Base-by-base conservation (phyloP, 345 rosid species). In the Eucalyptus globulus region DNA sequence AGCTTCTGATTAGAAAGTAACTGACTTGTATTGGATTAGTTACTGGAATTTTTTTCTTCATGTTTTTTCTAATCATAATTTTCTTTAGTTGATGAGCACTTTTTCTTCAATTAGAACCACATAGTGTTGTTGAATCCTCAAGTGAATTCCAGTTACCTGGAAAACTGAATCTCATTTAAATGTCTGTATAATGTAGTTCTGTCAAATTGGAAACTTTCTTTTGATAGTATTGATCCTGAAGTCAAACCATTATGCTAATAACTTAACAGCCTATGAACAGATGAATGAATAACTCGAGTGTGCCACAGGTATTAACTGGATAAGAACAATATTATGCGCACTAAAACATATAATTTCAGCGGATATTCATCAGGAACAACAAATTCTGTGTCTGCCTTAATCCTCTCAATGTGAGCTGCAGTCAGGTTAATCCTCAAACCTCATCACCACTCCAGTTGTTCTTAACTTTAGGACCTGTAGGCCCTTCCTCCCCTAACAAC, bases 381-480 rank as follows among this genome's bases (percentile, higher is more conserved):
- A 76, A 76, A 4, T 37, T 76, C 47, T 37, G 16, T 21, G 47
- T 76, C 85, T 76, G 85, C 85, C 47, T 76, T 40, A 40, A 11
- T 40, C 85, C 47, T 76, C 7, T 40, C 47, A 21, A 21, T 76
- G 85, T 76, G 47, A 37, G 47, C 47, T 40, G 85, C 85, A 34
- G 44, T 69, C 44, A 40, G 76, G 21, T 67, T 50, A 31, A 49
- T 51, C 86, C 43, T 94, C 89, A 95, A 13, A 85, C 83, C 90
- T 97, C 99, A 89, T 97, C 99, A 21, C 93, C 94, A 50, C 49
- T 62, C 98, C 98, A 97, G 88, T 87, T 96, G 9, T 89, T n/a
- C 87, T 97, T 96, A 37, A 91, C 76, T 90, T 95, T 96, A 45
- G 99, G 98, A 81, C 98, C 98, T 6, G 97, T 95, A 24, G 99